Percentiles rank a stretch among this genome's conserved stretches.
These are phyloP conservation scores for Bipolaris zeicola DNA, from an alignment of 2,329 filamentous ascomycete species.

Conservation along the genomic window DNA sequence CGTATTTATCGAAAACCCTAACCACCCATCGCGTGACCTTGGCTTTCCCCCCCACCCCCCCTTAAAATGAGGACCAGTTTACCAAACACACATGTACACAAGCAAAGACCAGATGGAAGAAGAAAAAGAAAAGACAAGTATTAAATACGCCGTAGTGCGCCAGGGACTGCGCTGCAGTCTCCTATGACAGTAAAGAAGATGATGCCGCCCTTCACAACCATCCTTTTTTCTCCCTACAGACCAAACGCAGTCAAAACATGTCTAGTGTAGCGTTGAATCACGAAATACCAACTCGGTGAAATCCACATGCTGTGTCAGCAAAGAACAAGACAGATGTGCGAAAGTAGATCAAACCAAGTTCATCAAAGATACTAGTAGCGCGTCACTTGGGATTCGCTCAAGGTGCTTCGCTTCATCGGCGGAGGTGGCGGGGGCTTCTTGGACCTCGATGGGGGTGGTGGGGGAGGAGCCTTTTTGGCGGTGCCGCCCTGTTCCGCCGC, in stretches of 20 bases:
- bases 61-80: too few species aligned
- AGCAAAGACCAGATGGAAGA: neutral
- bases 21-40: too few species aligned
- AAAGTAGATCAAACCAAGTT: neutral
- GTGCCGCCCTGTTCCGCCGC: constrained; percentile 35
- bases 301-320: constrained; percentile 19
- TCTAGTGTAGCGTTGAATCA: too few species aligned
- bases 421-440: constrained; percentile 71
- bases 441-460: constrained; percentile 66
- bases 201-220: neutral
- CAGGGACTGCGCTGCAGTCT: constrained; percentile 32
- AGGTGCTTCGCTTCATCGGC: constrained; percentile 64
- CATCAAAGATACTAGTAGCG: constrained; percentile 37
- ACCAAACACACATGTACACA: neutral
- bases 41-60: too few species aligned
- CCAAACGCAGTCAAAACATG: too few species aligned
- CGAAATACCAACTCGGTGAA: constrained; percentile 13
- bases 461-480: constrained; percentile 58
- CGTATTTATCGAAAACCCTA: too few species aligned
- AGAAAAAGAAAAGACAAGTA: neutral
- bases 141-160: constrained; percentile 7
- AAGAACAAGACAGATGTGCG: constrained; percentile 6
- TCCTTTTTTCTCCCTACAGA: neutral
- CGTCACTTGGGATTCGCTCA: constrained; percentile 49
- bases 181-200: neutral